phyloP scores from a whole-genome alignment of 495 filamentous ascomycete species.

The Venustampulla echinocandica region DNA sequence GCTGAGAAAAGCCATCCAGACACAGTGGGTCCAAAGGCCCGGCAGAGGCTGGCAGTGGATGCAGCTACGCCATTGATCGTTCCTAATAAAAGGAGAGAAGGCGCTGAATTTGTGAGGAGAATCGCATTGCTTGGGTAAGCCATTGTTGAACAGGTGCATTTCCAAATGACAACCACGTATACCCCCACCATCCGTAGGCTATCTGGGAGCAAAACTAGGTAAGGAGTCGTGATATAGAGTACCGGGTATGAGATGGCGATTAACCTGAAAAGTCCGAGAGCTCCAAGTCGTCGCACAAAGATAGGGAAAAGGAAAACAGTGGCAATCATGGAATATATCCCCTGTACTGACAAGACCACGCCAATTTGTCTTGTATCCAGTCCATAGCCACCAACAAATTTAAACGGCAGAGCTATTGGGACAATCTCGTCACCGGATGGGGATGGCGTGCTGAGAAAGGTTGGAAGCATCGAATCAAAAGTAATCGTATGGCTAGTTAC shows the following conservation, averaged over 20 bases:
- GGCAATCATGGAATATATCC: slow-evolving; percentile 77
- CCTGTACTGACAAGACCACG: slow-evolving; percentile 78
- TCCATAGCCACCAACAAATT: slow-evolving; percentile 80
- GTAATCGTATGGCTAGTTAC: slow-evolving; percentile 63
- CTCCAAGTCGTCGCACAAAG: slow-evolving; percentile 61
- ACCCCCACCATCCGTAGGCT: slow-evolving; percentile 61
- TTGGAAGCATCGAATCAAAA: slow-evolving; percentile 87
- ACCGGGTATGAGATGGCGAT: slow-evolving; percentile 77
- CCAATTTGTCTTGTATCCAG: slow-evolving; percentile 76
- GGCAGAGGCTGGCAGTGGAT: slow-evolving; percentile 76
- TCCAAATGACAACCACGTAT: slow-evolving; percentile 70
- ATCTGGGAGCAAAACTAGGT: slow-evolving; percentile 74
- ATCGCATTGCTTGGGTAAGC: slow-evolving; percentile 82
- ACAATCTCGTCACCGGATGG: slow-evolving; percentile 43
- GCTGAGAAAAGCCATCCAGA: slow-evolving; percentile 77
- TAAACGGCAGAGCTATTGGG: slow-evolving; percentile 58
- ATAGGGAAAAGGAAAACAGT: slow-evolving; percentile 78
- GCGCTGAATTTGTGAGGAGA: slow-evolving; percentile 74
- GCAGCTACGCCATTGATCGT: slow-evolving; percentile 90
- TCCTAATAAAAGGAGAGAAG: slow-evolving; percentile 70
- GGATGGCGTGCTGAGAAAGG: slow-evolving; percentile 77
- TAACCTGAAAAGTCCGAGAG: slow-evolving; percentile 68
- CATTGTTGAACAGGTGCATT: slow-evolving; percentile 78
- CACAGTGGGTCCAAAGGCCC: slow-evolving; percentile 80
- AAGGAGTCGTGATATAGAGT: slow-evolving; percentile 80